A percentile compares a stretch with the other conserved stretches of the same genome.
Evolutionary conservation across 73 alveolate species (phyloP).

Genomic region (Paramecium sonneborni): DNA sequence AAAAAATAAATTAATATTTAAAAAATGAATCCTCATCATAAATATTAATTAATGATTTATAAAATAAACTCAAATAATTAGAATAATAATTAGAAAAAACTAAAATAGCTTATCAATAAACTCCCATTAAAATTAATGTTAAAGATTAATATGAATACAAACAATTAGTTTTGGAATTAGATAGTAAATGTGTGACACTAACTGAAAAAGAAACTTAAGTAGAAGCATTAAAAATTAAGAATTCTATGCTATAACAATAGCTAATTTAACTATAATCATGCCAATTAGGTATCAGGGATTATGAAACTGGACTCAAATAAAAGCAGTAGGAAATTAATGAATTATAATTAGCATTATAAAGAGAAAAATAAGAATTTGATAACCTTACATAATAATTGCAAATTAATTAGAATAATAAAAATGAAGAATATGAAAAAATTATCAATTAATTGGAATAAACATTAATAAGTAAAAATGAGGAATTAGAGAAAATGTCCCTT

Average conservation of each 20-base stretch:
- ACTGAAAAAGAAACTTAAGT: background rate
- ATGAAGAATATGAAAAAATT: background rate
- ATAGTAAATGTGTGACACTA: background rate
- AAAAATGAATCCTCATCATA: background rate
- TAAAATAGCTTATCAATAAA: background rate
- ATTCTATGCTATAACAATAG: background rate
- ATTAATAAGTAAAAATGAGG: background rate
- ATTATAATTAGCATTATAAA: background rate
- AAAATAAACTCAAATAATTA: background rate
- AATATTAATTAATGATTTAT: background rate
- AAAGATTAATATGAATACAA: background rate
- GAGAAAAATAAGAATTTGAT: background rate
- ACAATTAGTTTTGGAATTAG: background rate
- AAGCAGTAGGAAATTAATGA: background rate
- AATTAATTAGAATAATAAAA: background rate
- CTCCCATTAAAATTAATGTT: background rate
- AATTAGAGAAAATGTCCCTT: background rate
- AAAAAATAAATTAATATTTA: background rate
- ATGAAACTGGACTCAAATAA: background rate
- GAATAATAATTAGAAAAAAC: background rate
- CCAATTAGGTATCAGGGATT: background rate
- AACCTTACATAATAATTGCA: background rate
- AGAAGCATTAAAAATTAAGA: background rate
- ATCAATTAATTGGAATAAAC: background rate
- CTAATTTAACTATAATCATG: background rate